phyloP scores from a whole-genome alignment of 2,329 filamentous ascomycete genomes.

The Arthroderma sp. region DNA sequence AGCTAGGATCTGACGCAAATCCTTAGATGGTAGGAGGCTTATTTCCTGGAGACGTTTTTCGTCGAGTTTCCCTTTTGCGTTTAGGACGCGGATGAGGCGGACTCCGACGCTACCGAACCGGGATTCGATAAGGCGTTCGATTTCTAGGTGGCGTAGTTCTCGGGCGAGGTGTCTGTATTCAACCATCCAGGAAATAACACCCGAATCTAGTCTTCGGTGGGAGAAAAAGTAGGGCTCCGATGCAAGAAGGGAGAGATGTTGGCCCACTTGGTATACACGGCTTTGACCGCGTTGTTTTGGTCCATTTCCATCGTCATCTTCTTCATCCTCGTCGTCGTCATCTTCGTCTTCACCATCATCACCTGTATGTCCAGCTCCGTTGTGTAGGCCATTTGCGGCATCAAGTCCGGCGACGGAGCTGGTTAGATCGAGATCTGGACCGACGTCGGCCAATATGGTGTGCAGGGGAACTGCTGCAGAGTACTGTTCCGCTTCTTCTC shows the following conservation, averaged over 20 bases:
- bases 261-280: slow-evolving; percentile 23
- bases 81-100: slow-evolving; percentile 72
- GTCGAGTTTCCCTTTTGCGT: slow-evolving; percentile 82
- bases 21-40: slow-evolving; percentile 70
- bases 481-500: slow-evolving; percentile 28
- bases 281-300: slow-evolving; percentile 6
- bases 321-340: slow-evolving; percentile 21
- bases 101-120: slow-evolving; percentile 64
- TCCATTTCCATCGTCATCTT: slow-evolving; percentile 44
- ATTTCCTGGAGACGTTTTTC: slow-evolving; percentile 75
- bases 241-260: slow-evolving; percentile 38
- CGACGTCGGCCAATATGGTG: slow-evolving; percentile 24
- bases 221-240: slow-evolving; percentile 27
- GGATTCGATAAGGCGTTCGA: slow-evolving; percentile 69
- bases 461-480: slow-evolving; percentile 23
- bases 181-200: slow-evolving; percentile 65
- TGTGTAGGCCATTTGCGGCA: slow-evolving; percentile 17
- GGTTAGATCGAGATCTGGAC: slow-evolving; percentile 25
- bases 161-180: slow-evolving; percentile 64
- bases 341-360: slow-evolving; percentile 33
- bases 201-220: slow-evolving; percentile 27
- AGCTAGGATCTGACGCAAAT: slow-evolving; percentile 72
- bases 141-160: slow-evolving; percentile 58
- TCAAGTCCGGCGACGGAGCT: slow-evolving; percentile 23
- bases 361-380: slow-evolving; percentile 40